Conservation (phyloP, 495 filamentous ascomycete species). For the Trichoderma asperelloides region DNA sequence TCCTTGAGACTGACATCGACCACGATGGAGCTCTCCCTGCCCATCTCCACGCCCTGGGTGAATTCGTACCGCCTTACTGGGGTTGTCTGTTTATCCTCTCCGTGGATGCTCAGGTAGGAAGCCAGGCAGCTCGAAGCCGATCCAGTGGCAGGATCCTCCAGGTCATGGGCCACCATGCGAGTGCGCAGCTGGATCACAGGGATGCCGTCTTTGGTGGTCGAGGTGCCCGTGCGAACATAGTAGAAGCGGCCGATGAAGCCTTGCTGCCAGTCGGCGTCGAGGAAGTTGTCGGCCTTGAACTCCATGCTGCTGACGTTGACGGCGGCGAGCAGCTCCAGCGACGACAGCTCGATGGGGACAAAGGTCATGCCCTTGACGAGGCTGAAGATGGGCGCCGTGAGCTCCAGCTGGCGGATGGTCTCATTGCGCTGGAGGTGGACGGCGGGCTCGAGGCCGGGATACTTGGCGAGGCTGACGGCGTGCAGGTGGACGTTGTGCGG, state of each 20-base stretch:
- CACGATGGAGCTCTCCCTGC: constrained; percentile 48
- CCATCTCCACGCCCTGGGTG: constrained; percentile 75
- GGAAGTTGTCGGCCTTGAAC: constrained; percentile 22
- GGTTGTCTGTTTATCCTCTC: constrained; percentile 17
- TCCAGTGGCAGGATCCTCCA: constrained; percentile 65
- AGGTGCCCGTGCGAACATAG: constrained; percentile 32
- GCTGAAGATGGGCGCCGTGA: constrained; percentile 44
- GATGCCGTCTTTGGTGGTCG: constrained; percentile 22
- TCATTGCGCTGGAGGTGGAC: constrained; percentile 18
- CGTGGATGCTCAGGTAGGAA: constrained; percentile 46
- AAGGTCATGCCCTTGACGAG: constrained; percentile 67
- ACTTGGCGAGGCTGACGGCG: constrained; percentile 18
- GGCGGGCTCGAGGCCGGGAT: constrained; percentile 12
- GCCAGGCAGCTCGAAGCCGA: constrained; percentile 51
- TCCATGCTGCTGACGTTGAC: constrained; percentile 21
- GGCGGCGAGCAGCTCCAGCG: constrained; percentile 32
- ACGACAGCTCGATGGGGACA: constrained; percentile 43
- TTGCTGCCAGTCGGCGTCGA: constrained; percentile 51
- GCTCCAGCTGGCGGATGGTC: constrained; percentile 24
- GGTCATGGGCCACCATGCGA: constrained; percentile 46
- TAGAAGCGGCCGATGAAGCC: constrained; percentile 49
- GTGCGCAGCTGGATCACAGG: constrained; percentile 28
- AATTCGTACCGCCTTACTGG: constrained; percentile 36
- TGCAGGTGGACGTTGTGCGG: constrained; percentile 63
- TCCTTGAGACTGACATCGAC: constrained; percentile 32